Evolutionary conservation across 148 eudicot genomes (phyloP).

Genomic region (Dianthus caryophyllus): DNA sequence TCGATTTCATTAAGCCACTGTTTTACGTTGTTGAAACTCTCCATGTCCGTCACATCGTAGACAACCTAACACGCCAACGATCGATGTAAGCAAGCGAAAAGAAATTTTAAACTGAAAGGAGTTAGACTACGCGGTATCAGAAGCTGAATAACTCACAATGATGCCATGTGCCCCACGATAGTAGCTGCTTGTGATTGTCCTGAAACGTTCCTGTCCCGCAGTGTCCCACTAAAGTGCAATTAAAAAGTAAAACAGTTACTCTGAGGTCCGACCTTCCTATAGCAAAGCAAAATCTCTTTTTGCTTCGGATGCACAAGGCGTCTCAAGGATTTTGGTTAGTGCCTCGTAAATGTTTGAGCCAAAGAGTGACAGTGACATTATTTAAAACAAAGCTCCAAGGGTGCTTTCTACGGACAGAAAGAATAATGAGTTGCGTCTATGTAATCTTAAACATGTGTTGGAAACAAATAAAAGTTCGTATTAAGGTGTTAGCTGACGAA

Average conservation of each 20-base stretch:
- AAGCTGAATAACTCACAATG: conserved; percentile 30
- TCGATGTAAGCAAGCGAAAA: conserved; percentile 14
- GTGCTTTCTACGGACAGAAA: not conserved
- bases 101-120: not conserved
- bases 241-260: conserved; percentile 7
- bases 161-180: conserved; percentile 54
- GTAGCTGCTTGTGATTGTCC: conserved; percentile 48
- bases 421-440: not conserved
- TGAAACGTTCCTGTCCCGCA: conserved; percentile 50
- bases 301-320: too few relatives aligned
- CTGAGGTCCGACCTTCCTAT: too few relatives aligned
- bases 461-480: not conserved
- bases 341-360: too few relatives aligned
- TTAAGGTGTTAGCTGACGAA: not conserved
- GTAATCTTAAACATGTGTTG: not conserved
- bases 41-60: conserved; percentile 69
- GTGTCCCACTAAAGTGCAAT: conserved; percentile 39
- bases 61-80: conserved; percentile 43
- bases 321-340: too few relatives aligned
- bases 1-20: conserved; percentile 70
- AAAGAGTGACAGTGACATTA: too few relatives aligned
- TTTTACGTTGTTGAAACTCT: conserved; percentile 68
- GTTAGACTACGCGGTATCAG: not conserved
- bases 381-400: not conserved
- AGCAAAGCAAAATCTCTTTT: too few relatives aligned